These are phyloP conservation scores for Vaccinium vitisidaea DNA, from an alignment of 148 eudicot species.

Conservation along the genomic window DNA sequence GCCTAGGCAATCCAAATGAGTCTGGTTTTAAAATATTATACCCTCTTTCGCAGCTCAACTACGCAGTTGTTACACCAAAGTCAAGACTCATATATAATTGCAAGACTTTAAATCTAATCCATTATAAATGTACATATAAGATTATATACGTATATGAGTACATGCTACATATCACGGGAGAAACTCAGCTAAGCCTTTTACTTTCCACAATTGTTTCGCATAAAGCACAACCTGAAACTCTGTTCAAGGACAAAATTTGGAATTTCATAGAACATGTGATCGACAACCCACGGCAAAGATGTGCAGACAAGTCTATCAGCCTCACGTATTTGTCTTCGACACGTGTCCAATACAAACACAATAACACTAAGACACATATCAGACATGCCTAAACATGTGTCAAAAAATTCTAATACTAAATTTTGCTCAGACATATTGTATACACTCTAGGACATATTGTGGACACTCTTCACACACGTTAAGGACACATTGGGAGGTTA, in stretches of 20 bases:
- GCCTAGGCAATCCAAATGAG: slow-evolving; percentile 1
- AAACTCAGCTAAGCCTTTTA: too few species aligned
- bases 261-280: neutral
- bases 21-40: neutral
- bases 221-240: too few species aligned
- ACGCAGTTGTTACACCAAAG: neutral
- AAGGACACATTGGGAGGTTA: neutral
- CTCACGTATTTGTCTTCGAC: neutral
- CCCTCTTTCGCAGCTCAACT: neutral
- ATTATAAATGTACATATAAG: neutral
- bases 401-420: neutral
- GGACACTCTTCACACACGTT: neutral
- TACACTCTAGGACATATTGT: neutral
- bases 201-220: too few species aligned
- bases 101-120: neutral
- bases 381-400: neutral
- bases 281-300: neutral
- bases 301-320: too few species aligned
- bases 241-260: too few species aligned
- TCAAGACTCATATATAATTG: neutral
- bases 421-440: neutral
- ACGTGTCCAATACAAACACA: neutral
- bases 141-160: neutral
- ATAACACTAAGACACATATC: too few species aligned
- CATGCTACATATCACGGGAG: neutral